A percentile compares a stretch with the other conserved stretches of the same genome.
phyloP scores from a whole-genome alignment of 306 rosid genomes.

The Cicer chorassanicum region DNA sequence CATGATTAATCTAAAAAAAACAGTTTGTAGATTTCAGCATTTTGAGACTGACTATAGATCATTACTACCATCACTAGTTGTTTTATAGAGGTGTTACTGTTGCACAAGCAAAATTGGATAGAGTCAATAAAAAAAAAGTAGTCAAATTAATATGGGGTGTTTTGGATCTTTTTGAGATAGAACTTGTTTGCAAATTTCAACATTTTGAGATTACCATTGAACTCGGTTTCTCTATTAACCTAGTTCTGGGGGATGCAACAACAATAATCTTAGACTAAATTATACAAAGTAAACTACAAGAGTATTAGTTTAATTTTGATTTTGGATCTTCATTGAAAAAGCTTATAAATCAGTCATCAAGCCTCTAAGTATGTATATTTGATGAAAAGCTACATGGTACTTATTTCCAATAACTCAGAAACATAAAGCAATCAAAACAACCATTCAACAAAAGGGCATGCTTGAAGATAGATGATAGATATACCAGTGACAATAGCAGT shows the following conservation, averaged over 20 bases:
- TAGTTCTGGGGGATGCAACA: constrained; percentile 11
- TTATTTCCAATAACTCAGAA: constrained; percentile 6
- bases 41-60: background rate
- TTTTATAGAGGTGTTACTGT: background rate
- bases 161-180: background rate
- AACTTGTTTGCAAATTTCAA: background rate
- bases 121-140: background rate
- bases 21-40: constrained; percentile 8
- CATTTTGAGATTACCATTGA: background rate
- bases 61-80: background rate
- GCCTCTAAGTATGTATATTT: background rate
- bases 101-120: background rate
- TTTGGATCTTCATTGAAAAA: constrained; percentile 9
- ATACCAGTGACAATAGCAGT: constrained; percentile 88
- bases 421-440: constrained; percentile 20
- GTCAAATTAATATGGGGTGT: background rate
- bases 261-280: background rate
- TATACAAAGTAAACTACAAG: constrained; percentile 13
- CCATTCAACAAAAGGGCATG: constrained; percentile 14
- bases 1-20: background rate
- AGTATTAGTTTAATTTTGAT: background rate
- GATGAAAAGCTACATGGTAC: background rate
- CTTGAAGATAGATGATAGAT: constrained; percentile 11
- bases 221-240: background rate
- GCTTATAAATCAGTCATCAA: background rate